Base-by-base conservation (phyloP, 257 asterid genomes). In the Petrea volubilis region DNA sequence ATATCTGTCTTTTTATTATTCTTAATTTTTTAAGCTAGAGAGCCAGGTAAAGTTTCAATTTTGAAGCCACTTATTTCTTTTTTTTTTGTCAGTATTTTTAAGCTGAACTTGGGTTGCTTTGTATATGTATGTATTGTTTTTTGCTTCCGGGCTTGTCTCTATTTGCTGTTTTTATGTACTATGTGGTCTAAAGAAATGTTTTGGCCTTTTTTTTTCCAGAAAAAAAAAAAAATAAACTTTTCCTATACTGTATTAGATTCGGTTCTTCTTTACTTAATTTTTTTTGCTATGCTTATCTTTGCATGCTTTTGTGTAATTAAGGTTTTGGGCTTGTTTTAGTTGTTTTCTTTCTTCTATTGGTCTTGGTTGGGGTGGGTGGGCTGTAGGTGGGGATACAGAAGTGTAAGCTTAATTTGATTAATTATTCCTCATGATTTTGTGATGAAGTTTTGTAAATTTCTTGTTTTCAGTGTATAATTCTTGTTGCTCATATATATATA, bases 101-200 rank as follows among this genome's bases (percentile, higher is more conserved):
- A 44, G 20, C 23, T 27, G 38, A 13, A 14, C 55, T 5, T 41
- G 17, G 13, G 31, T 58, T 51, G 71, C 71, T 51, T 41, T 27
- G 2, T 34, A 6, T 33, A 46, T 60, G 44, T n/a, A n/a, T n/a
- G n/a, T n/a, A n/a, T n/a, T n/a, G 55, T 24, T 40, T 55, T 58
- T 40, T 50, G 74, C 43, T 74, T 57, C 66, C 68, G 71, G 76
- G 76, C 36, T 38, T 17, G 40, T 63, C 67, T 40, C 31, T 33
- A 13, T 64, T 49, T 50, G 40, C 57, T 18, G 59, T 20, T 57
- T 64, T 57, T 13, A 33, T 12, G 33, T 62, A 12, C 3, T 29
- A 0, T 23, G 40, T 43, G 61, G 25, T 61, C 8, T n/a, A 51
- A 40, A 67, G 14, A 25, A n/a, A 3, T 14, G 7, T 11, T 51